phyloP scores from a whole-genome alignment of 2,329 filamentous ascomycete species.

The Fusarium staphyleae region DNA sequence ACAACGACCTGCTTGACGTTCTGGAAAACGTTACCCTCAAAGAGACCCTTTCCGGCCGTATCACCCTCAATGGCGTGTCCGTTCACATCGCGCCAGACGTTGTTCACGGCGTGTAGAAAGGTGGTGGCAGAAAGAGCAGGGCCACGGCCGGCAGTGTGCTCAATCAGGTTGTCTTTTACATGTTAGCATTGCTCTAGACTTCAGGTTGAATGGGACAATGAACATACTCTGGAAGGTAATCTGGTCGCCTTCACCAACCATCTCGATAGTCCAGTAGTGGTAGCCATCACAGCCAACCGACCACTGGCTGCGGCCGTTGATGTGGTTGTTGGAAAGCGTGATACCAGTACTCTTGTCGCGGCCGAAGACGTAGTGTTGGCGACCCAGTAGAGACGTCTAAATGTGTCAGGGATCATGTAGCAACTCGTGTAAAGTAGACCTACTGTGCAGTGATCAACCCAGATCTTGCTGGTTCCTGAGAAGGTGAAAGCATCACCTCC shows the following conservation, averaged over 20 bases:
- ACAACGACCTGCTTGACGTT: constrained; percentile 33
- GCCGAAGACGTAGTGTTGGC: constrained; percentile 29
- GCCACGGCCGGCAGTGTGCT: constrained; percentile 37
- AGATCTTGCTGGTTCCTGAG: constrained; percentile 23
- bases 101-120: constrained; percentile 44
- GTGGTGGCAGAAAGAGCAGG: constrained; percentile 41
- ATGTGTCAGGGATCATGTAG: too few species aligned
- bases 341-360: constrained; percentile 43
- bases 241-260: constrained; percentile 21
- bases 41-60: constrained; percentile 35
- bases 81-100: constrained; percentile 39
- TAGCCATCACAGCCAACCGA: constrained; percentile 54
- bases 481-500: constrained; percentile 30
- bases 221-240: constrained; percentile 16
- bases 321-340: constrained; percentile 56
- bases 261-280: constrained; percentile 52
- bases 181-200: too few species aligned
- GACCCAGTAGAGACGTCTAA: constrained; percentile 22
- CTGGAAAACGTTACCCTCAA: constrained; percentile 40
- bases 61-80: constrained; percentile 42
- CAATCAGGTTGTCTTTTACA: constrained; percentile 26
- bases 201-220: too few species aligned
- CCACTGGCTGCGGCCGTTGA: constrained; percentile 52
- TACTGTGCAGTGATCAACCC: constrained; percentile 32
- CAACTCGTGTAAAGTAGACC: too few species aligned